phyloP scores from a whole-genome alignment of 495 filamentous ascomycete genomes.

The Podospora pseudocomata region DNA sequence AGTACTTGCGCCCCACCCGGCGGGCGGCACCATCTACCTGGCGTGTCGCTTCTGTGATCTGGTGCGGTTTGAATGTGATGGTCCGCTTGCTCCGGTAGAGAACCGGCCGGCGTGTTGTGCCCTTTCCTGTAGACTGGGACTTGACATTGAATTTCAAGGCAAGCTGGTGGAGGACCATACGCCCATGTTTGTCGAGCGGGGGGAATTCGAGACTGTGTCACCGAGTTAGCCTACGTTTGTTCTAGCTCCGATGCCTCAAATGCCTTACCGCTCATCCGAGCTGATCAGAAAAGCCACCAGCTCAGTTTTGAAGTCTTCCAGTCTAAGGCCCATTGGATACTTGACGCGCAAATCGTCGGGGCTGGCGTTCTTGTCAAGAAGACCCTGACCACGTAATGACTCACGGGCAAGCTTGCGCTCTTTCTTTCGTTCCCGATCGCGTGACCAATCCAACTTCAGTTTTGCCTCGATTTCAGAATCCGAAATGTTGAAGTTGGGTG shows the following conservation, averaged over 20 bases:
- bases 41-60: slow-evolving; percentile 30
- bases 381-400: slow-evolving; percentile 68
- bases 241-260: not conserved
- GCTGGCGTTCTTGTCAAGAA: slow-evolving; percentile 64
- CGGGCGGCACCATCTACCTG: slow-evolving; percentile 41
- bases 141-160: slow-evolving; percentile 69
- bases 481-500: slow-evolving; percentile 53
- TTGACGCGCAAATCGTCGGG: slow-evolving; percentile 67
- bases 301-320: slow-evolving; percentile 68
- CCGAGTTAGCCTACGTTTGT: slow-evolving; percentile 15
- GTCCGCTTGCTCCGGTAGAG: slow-evolving; percentile 71
- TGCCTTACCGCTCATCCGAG: slow-evolving; percentile 57
- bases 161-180: slow-evolving; percentile 73
- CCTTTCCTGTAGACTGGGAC: slow-evolving; percentile 77
- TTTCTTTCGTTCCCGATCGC: slow-evolving; percentile 80
- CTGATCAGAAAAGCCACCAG: slow-evolving; percentile 67
- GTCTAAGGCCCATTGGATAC: slow-evolving; percentile 66
- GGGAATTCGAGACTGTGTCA: slow-evolving; percentile 67
- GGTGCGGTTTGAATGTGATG: slow-evolving; percentile 46
- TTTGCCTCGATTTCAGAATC: slow-evolving; percentile 71
- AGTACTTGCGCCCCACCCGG: slow-evolving; percentile 45
- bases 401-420: slow-evolving; percentile 73
- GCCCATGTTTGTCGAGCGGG: slow-evolving; percentile 73
- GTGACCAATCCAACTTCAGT: slow-evolving; percentile 62
- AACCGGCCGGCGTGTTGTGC: slow-evolving; percentile 67